Conservation (phyloP, 371 early-diverging fungal species). For the Batrachochytrium dendrobatidis region DNA sequence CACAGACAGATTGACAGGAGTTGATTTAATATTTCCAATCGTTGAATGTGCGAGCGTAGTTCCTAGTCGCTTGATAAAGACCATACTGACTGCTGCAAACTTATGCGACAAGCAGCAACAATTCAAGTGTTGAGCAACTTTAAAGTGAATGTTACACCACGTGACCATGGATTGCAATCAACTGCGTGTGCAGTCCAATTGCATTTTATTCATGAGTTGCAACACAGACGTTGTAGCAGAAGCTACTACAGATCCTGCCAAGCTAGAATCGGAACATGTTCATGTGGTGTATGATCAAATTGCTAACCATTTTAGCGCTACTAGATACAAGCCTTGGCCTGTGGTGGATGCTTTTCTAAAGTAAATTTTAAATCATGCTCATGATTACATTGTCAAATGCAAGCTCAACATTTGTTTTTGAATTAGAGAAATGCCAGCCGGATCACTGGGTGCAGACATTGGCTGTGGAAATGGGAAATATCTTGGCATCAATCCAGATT, state of each 20-base stretch:
- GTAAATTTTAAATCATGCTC: conserved; percentile 6
- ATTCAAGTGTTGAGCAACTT: too few species aligned
- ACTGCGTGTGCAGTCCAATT: too few species aligned
- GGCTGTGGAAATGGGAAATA: conserved; percentile 99
- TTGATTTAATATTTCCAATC: too few species aligned
- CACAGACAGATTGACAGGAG: too few species aligned
- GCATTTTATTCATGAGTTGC: too few species aligned
- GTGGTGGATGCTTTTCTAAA: conserved; percentile 80
- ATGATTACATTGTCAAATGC: neutral
- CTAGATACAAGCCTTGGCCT: conserved; percentile 98
- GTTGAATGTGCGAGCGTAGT: too few species aligned
- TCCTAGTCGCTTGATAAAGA: too few species aligned
- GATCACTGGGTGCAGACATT: conserved; percentile 84
- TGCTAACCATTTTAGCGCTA: conserved; percentile 88
- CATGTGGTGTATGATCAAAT: conserved; percentile 89
- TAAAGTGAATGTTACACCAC: too few species aligned
- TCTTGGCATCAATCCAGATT: conserved; percentile 69
- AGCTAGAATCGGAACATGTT: conserved; percentile 46
- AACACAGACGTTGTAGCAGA: neutral
- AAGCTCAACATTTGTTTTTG: neutral
- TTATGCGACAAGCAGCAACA: too few species aligned
- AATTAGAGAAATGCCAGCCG: conserved; percentile 40
- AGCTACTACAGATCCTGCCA: conserved; percentile 5
- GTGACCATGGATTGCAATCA: too few species aligned
- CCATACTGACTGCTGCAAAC: too few species aligned